Evolutionary conservation across 441 rosid genomes (phyloP).

Genomic region (Dalechampia spathulata): DNA sequence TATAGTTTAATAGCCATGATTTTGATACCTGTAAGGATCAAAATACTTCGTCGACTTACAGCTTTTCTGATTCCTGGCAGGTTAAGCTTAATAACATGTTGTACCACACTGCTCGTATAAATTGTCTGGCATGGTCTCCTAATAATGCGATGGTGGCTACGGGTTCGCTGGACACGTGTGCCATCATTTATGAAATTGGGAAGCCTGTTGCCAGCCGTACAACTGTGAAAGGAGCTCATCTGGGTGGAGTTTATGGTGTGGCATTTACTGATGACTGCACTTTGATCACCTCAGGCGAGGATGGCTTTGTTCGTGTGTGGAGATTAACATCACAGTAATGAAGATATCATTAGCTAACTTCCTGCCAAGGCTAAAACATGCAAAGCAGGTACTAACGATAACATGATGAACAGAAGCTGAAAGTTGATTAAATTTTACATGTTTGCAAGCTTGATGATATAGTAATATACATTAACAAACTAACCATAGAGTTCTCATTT

Average conservation of each 20-base stretch:
- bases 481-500: too few species aligned
- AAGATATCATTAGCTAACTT: not conserved
- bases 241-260: slow-evolving; percentile 55
- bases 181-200: slow-evolving; percentile 76
- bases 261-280: slow-evolving; percentile 8
- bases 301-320: slow-evolving; percentile 9
- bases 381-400: not conserved
- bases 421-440: too few species aligned
- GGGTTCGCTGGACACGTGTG: slow-evolving; percentile 85
- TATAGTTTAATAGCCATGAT: too few species aligned
- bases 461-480: too few species aligned
- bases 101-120: slow-evolving; percentile 86
- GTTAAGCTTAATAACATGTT: slow-evolving; percentile 81
- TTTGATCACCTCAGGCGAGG: slow-evolving; percentile 4
- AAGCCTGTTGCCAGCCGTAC: slow-evolving; percentile 67
- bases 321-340: slow-evolving; percentile 1
- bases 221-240: slow-evolving; percentile 79
- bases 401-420: too few species aligned
- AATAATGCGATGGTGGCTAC: slow-evolving; percentile 70
- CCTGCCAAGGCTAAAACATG: not conserved
- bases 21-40: too few species aligned
- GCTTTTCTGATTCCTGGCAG: slow-evolving; percentile 25
- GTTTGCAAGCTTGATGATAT: too few species aligned
- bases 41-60: too few species aligned
- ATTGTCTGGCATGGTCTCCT: slow-evolving; percentile 96